Evolutionary conservation across 2,329 filamentous ascomycete species (phyloP).

Genomic region (Iodosphaeria phyllophila): DNA sequence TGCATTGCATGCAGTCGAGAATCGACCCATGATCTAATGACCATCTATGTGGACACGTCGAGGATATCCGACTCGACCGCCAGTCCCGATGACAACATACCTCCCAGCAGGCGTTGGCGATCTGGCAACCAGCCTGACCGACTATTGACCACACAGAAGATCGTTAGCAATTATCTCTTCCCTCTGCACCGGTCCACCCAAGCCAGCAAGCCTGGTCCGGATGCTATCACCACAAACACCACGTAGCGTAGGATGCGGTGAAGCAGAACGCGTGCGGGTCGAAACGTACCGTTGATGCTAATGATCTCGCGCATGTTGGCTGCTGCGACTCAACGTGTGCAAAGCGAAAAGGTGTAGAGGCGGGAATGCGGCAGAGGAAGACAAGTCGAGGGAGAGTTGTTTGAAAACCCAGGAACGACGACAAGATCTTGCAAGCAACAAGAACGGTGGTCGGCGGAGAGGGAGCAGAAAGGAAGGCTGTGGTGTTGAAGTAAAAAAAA

Average conservation of each 20-base stretch:
- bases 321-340: conserved; percentile 11
- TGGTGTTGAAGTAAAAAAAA: too few relatives aligned
- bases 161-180: conserved; percentile 27
- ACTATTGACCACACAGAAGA: conserved; percentile 47
- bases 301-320: conserved; percentile 96
- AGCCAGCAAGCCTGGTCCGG: too few relatives aligned
- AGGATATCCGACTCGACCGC: too few relatives aligned
- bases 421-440: conserved; percentile 1
- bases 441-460: conserved; percentile 1
- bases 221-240: conserved; percentile 2
- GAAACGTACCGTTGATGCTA: conserved; percentile 80
- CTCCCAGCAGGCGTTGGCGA: conserved; percentile 99
- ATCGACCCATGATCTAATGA: too few relatives aligned
- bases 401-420: conserved; percentile 1
- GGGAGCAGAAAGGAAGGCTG: conserved; percentile 1
- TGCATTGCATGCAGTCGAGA: neutral
- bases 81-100: conserved; percentile 40
- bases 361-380: conserved; percentile 11
- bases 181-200: neutral
- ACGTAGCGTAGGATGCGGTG: conserved; percentile 2
- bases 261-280: conserved; percentile 19
- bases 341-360: conserved; percentile 14
- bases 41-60: too few relatives aligned
- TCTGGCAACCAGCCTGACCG: conserved; percentile 99
- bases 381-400: conserved; percentile 7